phyloP scores from a whole-genome alignment of 2,329 filamentous ascomycete genomes.

The Fusarium lyarnte region DNA sequence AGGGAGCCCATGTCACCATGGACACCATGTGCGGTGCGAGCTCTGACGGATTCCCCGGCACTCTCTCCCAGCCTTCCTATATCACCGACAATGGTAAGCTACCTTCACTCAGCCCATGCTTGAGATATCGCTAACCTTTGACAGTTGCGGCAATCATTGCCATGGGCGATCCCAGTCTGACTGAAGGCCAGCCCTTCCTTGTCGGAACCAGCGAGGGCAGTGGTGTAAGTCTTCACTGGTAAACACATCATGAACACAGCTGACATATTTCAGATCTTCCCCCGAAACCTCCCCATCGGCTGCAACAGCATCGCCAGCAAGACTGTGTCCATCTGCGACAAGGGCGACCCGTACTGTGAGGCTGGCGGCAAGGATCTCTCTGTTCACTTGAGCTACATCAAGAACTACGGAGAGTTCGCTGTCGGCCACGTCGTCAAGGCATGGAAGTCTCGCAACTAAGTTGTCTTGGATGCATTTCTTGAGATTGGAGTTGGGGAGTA shows the following conservation, averaged over 20 bases:
- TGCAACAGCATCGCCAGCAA: constrained; percentile 15
- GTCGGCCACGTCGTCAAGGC: constrained; percentile 43
- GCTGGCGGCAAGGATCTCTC: constrained; percentile 16
- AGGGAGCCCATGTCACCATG: constrained; percentile 26
- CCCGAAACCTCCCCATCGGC: constrained; percentile 9
- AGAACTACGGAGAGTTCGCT: constrained; percentile 35
- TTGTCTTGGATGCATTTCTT: not conserved
- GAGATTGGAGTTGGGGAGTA: not conserved
- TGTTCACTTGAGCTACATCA: constrained; percentile 30
- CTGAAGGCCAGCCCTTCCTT: constrained; percentile 15
- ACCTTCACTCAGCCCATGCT: accelerated
- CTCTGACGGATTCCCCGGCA: constrained; percentile 4
- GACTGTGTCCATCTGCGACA: constrained; percentile 32
- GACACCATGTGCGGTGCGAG: constrained; percentile 29
- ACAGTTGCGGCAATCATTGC: constrained; percentile 11
- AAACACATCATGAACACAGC: not conserved
- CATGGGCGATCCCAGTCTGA: constrained; percentile 28
- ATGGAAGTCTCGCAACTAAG: constrained; percentile 5
- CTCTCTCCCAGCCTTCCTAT: not conserved
- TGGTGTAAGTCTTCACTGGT: constrained; percentile 14
- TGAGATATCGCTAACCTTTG: not conserved
- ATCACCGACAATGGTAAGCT: constrained; percentile 10
- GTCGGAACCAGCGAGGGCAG: constrained; percentile 22
- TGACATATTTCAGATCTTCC: constrained; percentile 24
- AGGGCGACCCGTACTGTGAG: constrained; percentile 28